Conservation (phyloP, 2,329 filamentous ascomycete genomes). For the Gyromitra esculenta region DNA sequence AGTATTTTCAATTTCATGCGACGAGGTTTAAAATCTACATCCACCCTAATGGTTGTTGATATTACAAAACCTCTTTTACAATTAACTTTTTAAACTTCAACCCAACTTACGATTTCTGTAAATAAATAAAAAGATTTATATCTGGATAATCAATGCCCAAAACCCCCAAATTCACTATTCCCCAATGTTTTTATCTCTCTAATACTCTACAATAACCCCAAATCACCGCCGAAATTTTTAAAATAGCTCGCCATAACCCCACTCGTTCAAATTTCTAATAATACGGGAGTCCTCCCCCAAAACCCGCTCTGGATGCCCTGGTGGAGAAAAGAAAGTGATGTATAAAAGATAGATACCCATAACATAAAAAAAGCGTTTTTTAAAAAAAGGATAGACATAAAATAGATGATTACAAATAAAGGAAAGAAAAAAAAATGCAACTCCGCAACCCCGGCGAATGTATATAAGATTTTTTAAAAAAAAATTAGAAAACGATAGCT, state of each 20-base stretch:
- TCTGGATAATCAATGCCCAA: constrained; percentile 5
- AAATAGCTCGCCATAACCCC: not conserved
- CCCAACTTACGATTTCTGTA: not conserved
- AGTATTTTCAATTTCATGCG: too few species aligned
- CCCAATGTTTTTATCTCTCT: not conserved
- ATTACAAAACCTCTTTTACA: too few species aligned
- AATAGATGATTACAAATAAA: constrained; percentile 36
- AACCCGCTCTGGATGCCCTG: not conserved
- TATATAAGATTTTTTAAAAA: constrained; percentile 17
- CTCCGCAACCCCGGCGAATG: constrained; percentile 5
- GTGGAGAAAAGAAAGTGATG: not conserved
- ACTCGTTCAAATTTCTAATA: constrained; percentile 6
- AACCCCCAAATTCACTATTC: not conserved
- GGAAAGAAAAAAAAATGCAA: constrained; percentile 2
- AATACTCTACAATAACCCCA: not conserved
- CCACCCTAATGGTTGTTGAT: too few species aligned
- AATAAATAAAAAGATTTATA: not conserved
- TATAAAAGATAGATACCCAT: constrained; percentile 3
- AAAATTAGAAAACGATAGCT: constrained; percentile 36
- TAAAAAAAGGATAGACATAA: constrained; percentile 22
- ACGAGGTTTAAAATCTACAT: too few species aligned
- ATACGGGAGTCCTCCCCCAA: not conserved
- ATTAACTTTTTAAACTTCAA: not conserved
- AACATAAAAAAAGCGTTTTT: constrained; percentile 1
- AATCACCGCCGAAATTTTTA: not conserved